Percentiles rank a stretch among this genome's conserved stretches.
These are phyloP conservation scores for Aspergillus sp. DNA, from an alignment of 2,329 filamentous ascomycete genomes.

Conservation along the genomic window DNA sequence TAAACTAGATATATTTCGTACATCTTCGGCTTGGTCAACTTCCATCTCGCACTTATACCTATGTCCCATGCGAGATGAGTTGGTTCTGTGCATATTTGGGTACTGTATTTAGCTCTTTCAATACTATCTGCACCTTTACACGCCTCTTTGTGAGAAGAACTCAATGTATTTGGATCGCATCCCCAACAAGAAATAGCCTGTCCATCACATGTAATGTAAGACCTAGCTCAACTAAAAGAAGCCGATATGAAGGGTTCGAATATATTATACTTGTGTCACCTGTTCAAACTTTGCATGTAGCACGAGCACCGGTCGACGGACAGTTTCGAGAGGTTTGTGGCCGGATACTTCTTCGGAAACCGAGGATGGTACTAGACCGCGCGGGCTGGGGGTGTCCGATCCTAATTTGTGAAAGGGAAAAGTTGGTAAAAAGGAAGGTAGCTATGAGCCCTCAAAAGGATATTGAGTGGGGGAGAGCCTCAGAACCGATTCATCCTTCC, in stretches of 20 bases:
- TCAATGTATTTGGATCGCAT: no score
- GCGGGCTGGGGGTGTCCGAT: no score
- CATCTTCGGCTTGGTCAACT: not conserved
- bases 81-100: not conserved
- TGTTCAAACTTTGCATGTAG: not conserved
- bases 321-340: not conserved
- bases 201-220: not conserved
- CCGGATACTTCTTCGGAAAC: not conserved
- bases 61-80: not conserved
- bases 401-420: not conserved
- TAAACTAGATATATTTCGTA: not conserved
- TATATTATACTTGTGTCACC: not conserved
- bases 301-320: not conserved
- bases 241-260: not conserved
- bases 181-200: not conserved
- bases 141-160: no score
- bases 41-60: not conserved
- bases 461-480: no score
- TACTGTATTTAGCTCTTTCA: not conserved
- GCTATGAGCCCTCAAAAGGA: no score
- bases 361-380: not conserved
- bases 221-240: not conserved
- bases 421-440: no score
- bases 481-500: no score
- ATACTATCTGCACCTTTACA: not conserved